A percentile compares a stretch with the other conserved stretches of the same genome.
Evolutionary conservation across 495 filamentous ascomycete species (phyloP).

Genomic region (Aspergillus sclerotioniger): DNA sequence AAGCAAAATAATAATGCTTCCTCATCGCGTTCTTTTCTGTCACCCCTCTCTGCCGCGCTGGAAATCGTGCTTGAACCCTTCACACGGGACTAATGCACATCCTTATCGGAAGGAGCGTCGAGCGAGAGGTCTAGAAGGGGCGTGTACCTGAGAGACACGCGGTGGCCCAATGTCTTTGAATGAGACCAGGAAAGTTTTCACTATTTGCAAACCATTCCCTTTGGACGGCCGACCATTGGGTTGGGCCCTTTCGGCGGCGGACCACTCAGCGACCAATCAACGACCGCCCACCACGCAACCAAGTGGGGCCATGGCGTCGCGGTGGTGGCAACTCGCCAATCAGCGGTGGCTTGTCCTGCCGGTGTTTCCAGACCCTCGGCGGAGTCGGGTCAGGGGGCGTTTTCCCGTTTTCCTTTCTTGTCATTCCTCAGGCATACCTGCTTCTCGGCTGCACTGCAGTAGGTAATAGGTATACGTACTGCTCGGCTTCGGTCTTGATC

Average conservation of each 20-base stretch:
- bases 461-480: not conserved
- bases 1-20: no score
- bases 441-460: no score
- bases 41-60: not conserved
- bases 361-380: not conserved
- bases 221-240: not conserved
- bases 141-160: no score
- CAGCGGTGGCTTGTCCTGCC: not conserved
- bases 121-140: not conserved
- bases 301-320: not conserved
- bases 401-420: not conserved
- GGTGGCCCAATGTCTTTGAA: not conserved
- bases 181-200: not conserved
- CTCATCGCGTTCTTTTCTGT: not conserved
- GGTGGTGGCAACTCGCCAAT: not conserved
- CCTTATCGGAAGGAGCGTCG: no score
- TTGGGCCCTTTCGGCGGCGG: no score
- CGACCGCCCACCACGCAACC: not conserved
- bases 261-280: no score
- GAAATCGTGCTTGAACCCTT: no score
- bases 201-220: not conserved
- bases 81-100: no score
- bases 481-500: not conserved
- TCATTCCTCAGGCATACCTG: not conserved
- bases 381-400: not conserved